phyloP scores from a whole-genome alignment of 768 basidiomycete species.

The Lyophyllum shimeji region DNA sequence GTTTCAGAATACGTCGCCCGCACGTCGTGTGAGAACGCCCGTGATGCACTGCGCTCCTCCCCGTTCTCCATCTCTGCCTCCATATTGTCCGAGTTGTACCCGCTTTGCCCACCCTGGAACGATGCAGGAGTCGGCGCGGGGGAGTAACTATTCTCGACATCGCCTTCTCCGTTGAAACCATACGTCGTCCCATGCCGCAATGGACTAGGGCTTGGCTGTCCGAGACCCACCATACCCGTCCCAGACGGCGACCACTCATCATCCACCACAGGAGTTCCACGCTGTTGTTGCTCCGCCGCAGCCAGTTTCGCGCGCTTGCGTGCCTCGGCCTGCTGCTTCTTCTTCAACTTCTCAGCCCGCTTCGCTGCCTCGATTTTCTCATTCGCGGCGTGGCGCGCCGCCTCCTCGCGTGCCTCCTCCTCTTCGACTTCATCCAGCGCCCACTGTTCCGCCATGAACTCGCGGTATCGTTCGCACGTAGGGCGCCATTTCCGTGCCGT shows the following conservation, averaged over 20 bases:
- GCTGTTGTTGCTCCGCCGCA: constrained; percentile 21
- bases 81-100: constrained; percentile 53
- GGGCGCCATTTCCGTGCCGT: constrained; percentile 68
- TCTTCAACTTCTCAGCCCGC: constrained; percentile 46
- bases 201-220: constrained; percentile 44
- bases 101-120: constrained; percentile 48
- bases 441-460: constrained; percentile 85
- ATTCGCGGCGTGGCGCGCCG: constrained; percentile 33
- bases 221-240: constrained; percentile 7
- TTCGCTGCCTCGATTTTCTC: constrained; percentile 49
- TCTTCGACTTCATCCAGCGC: constrained; percentile 77
- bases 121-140: constrained; percentile 54
- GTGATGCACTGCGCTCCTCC: constrained; percentile 9
- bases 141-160: constrained; percentile 39
- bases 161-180: constrained; percentile 30
- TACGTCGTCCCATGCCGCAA: constrained; percentile 42
- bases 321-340: constrained; percentile 51
- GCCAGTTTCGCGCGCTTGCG: constrained; percentile 48
- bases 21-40: constrained; percentile 2
- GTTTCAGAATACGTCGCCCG: constrained; percentile 2
- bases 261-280: constrained; percentile 14
- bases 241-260: constrained; percentile 20
- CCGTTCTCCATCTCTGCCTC: constrained; percentile 33
- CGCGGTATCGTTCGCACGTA: constrained; percentile 78
- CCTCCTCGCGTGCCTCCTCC: constrained; percentile 54